These are phyloP conservation scores for Prunus yedoensis DNA, from an alignment of 331 rosid genomes.

Conservation along the genomic window DNA sequence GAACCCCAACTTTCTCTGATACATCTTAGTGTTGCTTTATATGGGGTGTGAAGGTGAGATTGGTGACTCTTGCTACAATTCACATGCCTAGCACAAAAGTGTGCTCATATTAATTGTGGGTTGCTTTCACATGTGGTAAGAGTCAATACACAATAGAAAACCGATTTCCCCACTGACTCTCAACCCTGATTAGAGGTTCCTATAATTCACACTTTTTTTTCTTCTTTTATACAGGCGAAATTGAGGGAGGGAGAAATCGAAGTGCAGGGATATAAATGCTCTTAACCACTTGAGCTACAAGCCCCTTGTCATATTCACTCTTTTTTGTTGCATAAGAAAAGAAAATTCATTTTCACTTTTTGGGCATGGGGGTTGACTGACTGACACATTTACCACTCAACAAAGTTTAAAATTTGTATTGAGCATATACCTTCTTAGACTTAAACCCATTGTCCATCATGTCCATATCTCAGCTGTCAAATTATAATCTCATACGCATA, in stretches of 20 bases:
- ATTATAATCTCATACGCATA: not conserved
- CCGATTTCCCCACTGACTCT: not conserved
- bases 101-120: conserved; percentile 19
- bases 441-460: not conserved
- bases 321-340: too few relatives aligned
- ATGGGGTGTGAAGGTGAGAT: conserved; percentile 27
- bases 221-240: too few relatives aligned
- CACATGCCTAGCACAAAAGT: conserved; percentile 62
- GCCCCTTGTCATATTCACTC: too few relatives aligned
- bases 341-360: not conserved
- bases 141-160: conserved; percentile 34
- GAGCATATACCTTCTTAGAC: not conserved
- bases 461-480: not conserved
- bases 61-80: conserved; percentile 33
- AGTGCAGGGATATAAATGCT: too few relatives aligned
- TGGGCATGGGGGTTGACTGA: not conserved
- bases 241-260: not conserved
- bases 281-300: too few relatives aligned
- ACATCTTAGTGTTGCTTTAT: conserved; percentile 32
- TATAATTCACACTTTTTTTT: not conserved
- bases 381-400: not conserved
- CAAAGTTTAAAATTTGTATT: not conserved
- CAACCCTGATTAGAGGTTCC: conserved; percentile 15
- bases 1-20: conserved; percentile 10
- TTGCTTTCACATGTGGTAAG: conserved; percentile 27